Percentiles rank a stretch among this genome's conserved stretches.
These are phyloP conservation scores for Globisporangium rhizosaccharum DNA, from an alignment of 352 stramenopile genomes.

Conservation along the genomic window DNA sequence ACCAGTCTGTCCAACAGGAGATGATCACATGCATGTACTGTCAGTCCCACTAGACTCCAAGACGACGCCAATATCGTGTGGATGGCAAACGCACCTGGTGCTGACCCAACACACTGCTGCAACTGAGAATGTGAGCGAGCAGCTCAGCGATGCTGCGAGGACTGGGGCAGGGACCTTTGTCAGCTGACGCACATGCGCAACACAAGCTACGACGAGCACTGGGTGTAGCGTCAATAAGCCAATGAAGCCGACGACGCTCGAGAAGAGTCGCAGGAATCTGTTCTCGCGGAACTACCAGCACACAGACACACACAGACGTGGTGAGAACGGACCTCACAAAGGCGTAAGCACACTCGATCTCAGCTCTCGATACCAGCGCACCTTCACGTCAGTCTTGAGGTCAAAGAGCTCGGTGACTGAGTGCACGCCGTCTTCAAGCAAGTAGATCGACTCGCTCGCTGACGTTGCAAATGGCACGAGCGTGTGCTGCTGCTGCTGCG, in stretches of 20 bases:
- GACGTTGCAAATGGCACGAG: constrained; percentile 39
- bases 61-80: background rate
- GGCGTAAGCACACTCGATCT: background rate
- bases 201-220: constrained; percentile 19
- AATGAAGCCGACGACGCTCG: constrained; percentile 58
- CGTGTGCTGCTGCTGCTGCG: constrained; percentile 27
- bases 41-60: background rate
- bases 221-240: constrained; percentile 53
- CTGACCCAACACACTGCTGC: constrained; percentile 45
- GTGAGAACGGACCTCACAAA: background rate
- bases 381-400: constrained; percentile 36
- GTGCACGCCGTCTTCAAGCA: constrained; percentile 61
- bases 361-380: constrained; percentile 11
- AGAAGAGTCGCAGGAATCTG: constrained; percentile 58
- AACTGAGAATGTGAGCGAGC: constrained; percentile 44
- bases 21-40: background rate
- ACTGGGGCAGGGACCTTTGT: constrained; percentile 38
- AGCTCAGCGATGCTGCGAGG: constrained; percentile 33
- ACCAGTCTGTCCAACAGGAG: constrained; percentile 27
- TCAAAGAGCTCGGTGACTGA: constrained; percentile 41
- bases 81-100: constrained; percentile 27
- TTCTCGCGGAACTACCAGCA: constrained; percentile 46
- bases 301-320: background rate
- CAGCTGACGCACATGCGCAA: constrained; percentile 19
- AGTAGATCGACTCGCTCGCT: constrained; percentile 38